Conservation (phyloP, 2,329 filamentous ascomycete species). For the Cordyceps tenuipes region DNA sequence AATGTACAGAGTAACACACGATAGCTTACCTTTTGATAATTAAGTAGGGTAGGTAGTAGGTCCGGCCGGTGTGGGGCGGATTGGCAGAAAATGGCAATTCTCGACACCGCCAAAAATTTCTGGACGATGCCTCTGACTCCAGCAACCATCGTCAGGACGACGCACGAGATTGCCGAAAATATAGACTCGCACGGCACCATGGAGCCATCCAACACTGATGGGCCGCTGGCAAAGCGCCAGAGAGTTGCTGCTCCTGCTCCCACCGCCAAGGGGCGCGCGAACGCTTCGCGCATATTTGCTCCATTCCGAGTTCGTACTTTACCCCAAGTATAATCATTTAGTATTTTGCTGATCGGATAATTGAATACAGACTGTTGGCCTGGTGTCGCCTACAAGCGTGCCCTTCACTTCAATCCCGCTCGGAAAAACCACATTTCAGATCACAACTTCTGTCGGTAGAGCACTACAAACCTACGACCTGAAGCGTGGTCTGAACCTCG, state of each 20-base stretch:
- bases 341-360: slow-evolving; percentile 10
- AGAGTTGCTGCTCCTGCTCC: slow-evolving; percentile 44
- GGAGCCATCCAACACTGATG: slow-evolving; percentile 50
- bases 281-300: slow-evolving; percentile 76
- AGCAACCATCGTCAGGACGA: slow-evolving; percentile 14
- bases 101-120: slow-evolving; percentile 25
- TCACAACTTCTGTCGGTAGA: slow-evolving; percentile 87
- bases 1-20: no score
- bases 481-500: slow-evolving; percentile 77
- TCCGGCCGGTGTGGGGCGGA: slow-evolving; percentile 11
- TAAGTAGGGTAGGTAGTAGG: no score
- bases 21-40: no score
- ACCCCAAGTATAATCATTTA: neutral
- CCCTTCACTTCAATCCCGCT: slow-evolving; percentile 85
- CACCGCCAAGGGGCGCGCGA: slow-evolving; percentile 29
- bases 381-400: slow-evolving; percentile 83
- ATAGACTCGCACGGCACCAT: slow-evolving; percentile 28
- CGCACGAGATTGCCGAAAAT: slow-evolving; percentile 12
- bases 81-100: slow-evolving; percentile 19
- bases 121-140: slow-evolving; percentile 17
- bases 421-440: slow-evolving; percentile 92
- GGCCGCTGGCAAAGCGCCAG: slow-evolving; percentile 68
- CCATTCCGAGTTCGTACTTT: slow-evolving; percentile 68
- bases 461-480: slow-evolving; percentile 94
- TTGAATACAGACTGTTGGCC: slow-evolving; percentile 66